Evolutionary conservation across 2,329 filamentous ascomycete species (phyloP), one percentile per base, ranked within the genome.

Genomic region (Penicillium sp.): DNA sequence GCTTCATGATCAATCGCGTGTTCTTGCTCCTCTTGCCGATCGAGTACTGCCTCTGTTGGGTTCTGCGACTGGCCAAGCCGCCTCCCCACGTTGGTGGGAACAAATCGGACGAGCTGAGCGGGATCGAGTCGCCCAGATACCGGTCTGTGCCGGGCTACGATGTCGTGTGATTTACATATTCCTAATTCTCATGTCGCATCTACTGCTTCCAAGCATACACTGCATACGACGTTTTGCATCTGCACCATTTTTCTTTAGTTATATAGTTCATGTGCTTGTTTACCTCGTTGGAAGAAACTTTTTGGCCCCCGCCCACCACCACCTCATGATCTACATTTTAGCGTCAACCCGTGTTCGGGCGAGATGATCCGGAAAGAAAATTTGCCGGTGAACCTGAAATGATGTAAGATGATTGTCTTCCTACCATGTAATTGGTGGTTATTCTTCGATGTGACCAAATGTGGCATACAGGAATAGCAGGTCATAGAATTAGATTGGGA

Each of bases 61-160:
- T 74, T 1, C 66, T 84, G 58, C 70, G 82, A 10, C 69, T 82
- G 16, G 80, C 83, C 50, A 85, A 85, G 70, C 83, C 83, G 4
- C 37, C 37, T 41, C 50, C 50, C 11, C 22, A 53, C 9, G 50
- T 53, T 19, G 50, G 50, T 19, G 49, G 49, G 18, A 51, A 51
- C 35, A 53, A 53, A 24, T 43, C 36, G 16, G 37, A 41, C 19
- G 50, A 35, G 1, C 27, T 16, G 2, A 53, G 39, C 24, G 50
- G 27, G 6, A 43, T 27, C 22, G 37, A 53, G 3, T 27, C 50
- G 14, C 50, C 36, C 18, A 27, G 36, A 35, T 53, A 53, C 27
- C 39, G 37, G 37, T 19, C 50, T 19, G 50, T 53, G 36, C 31
- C 50, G 36, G 39, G 27, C 31, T 53, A 41, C 37, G 50, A 53